Conservation (phyloP, 2,329 filamentous ascomycete genomes). For the Leptodontidium sp. region DNA sequence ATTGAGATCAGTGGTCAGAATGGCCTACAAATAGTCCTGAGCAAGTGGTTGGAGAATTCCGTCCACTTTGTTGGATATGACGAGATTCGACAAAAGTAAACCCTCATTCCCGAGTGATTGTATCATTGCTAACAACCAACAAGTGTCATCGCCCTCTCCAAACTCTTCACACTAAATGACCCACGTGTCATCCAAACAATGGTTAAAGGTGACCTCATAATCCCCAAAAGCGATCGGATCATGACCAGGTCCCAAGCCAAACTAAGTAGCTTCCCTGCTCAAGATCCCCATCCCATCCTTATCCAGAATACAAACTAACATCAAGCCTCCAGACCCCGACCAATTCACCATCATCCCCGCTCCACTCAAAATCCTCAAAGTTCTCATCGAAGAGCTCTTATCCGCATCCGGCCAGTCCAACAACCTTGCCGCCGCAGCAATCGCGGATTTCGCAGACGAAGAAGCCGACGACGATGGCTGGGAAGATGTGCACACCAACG, state of each 20-base stretch:
- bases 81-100: conserved; percentile 94
- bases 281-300: conserved; percentile 26
- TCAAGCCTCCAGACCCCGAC: conserved; percentile 72
- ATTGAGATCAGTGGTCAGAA: conserved; percentile 81
- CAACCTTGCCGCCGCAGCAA: conserved; percentile 65
- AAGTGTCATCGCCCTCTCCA: conserved; percentile 90
- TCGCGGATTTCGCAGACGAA: conserved; percentile 64
- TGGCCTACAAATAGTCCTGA: conserved; percentile 87
- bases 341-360: conserved; percentile 88
- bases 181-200: conserved; percentile 78
- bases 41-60: conserved; percentile 97
- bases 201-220: conserved; percentile 92
- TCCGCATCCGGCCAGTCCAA: conserved; percentile 75
- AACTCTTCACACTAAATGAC: conserved; percentile 88
- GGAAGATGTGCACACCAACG: conserved; percentile 80
- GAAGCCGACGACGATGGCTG: conserved; percentile 83
- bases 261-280: conserved; percentile 64
- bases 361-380: conserved; percentile 93
- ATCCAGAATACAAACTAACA: conserved; percentile 2
- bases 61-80: conserved; percentile 98
- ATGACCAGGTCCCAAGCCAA: conserved; percentile 93
- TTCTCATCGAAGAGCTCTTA: conserved; percentile 89
- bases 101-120: conserved; percentile 30
- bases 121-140: conserved; percentile 45
- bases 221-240: conserved; percentile 80